Percentiles rank a stretch among this genome's conserved stretches.
Evolutionary conservation across 768 basidiomycete species (phyloP).

Genomic region (Lentinula sp.): DNA sequence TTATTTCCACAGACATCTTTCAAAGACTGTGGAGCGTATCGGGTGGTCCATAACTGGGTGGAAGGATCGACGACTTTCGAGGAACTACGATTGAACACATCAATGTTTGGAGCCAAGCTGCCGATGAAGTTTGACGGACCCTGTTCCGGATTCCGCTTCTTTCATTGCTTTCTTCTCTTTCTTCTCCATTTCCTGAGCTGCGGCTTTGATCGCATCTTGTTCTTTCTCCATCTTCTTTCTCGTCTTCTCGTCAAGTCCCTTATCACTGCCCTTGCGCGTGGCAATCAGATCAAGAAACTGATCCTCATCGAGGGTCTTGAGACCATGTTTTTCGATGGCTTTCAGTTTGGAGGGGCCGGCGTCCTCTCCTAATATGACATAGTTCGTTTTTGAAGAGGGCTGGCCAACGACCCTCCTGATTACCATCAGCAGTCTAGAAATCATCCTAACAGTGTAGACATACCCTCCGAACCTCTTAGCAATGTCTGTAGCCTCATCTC

Average conservation of each 20-base stretch:
- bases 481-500: slow-evolving; percentile 82
- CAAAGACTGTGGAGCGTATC: slow-evolving; percentile 83
- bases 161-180: slow-evolving; percentile 50
- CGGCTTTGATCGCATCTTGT: slow-evolving; percentile 62
- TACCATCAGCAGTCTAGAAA: background rate
- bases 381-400: slow-evolving; percentile 87
- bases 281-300: slow-evolving; percentile 80
- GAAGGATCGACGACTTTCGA: slow-evolving; percentile 33
- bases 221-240: slow-evolving; percentile 80
- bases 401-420: slow-evolving; percentile 77
- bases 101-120: slow-evolving; percentile 1
- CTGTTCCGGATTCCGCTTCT: background rate
- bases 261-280: slow-evolving; percentile 49
- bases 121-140: background rate
- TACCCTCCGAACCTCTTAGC: slow-evolving; percentile 93
- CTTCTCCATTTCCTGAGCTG: slow-evolving; percentile 74
- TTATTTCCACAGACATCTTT: slow-evolving; percentile 98
- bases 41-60: slow-evolving; percentile 88
- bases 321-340: slow-evolving; percentile 74
- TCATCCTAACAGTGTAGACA: slow-evolving; percentile 22
- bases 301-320: slow-evolving; percentile 80
- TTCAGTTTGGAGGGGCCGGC: slow-evolving; percentile 88
- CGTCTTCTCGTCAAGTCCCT: slow-evolving; percentile 67
- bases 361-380: slow-evolving; percentile 80
- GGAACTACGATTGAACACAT: slow-evolving; percentile 9